Evolutionary conservation across 139 green algal species (phyloP), one percentile per base, ranked within the genome.

Genomic region (Protoeuglena noctilucae): DNA sequence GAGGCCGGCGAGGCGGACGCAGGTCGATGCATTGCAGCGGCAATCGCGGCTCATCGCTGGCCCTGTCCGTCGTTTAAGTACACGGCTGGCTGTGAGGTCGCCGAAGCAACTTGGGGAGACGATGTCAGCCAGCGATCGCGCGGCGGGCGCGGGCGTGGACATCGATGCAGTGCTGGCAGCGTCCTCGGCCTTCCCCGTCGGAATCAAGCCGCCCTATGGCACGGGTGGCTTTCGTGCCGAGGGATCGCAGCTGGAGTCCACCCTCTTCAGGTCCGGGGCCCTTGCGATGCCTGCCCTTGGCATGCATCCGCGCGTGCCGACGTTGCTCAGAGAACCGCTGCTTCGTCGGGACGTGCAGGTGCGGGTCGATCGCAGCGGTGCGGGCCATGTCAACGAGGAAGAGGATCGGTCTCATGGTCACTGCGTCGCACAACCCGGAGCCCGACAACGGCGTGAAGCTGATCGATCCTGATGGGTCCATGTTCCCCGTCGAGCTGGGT

Each of bases 401-500:
- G 22, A 52, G 46, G 14, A 71, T 68, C 19, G 91, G 91, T 17
- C 51, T 98, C n/a, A 83, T 94, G 71, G 77, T 98, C 46, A 98
- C 91, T 3, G 91, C 91, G 23, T 93, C 80, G 1, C 89, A 97
- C 71, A 97, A 97, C 64, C 86, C 86, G 2, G 80, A 69, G 12
- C 40, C 55, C 2, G 89, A 97, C 76, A 97, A 97, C 58, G 89
- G 89, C 24, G 80, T 96, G 23, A 97, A 97, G 63, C 70, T 98
- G 40, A 73, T 93, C 3, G 85, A 94, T n/a, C 79, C 79, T 2
- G 64, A 54, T 6, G 83, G 87, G 0, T 72, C 79, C 43, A 92
- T 93, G 82, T 60, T 93, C 72, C 62, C 56, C 73, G n/a, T n/a
- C 23, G 54, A 41, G 0, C 81, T 68, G 67, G 84, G 0, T 72